Evolutionary conservation across 2,329 filamentous ascomycete genomes (phyloP).

Genomic region (Plectosphaerella sp.): DNA sequence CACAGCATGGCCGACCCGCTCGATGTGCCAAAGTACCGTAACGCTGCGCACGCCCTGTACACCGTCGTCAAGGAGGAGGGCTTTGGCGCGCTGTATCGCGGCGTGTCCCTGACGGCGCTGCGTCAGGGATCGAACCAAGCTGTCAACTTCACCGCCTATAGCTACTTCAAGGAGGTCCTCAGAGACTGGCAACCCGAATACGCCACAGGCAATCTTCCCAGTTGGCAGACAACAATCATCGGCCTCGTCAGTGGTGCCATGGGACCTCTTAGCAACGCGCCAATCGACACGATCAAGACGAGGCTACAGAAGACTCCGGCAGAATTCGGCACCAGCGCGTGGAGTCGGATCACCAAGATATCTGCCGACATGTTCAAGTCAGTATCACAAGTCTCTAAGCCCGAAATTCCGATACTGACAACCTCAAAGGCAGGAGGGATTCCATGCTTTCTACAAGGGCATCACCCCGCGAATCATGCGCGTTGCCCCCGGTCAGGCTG

Average conservation of each 20-base stretch:
- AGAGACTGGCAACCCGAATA: slow-evolving; percentile 69
- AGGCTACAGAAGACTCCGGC: slow-evolving; percentile 86
- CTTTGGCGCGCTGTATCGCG: slow-evolving; percentile 80
- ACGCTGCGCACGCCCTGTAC: slow-evolving; percentile 77
- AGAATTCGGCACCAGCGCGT: slow-evolving; percentile 72
- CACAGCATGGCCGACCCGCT: slow-evolving; percentile 97
- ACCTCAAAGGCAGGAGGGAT: slow-evolving; percentile 75
- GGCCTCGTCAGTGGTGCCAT: slow-evolving; percentile 90
- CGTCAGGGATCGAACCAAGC: slow-evolving; percentile 97
- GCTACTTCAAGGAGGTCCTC: slow-evolving; percentile 80
- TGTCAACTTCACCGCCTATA: slow-evolving; percentile 97
- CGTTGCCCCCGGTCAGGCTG: slow-evolving; percentile 89
- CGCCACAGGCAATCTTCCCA: slow-evolving; percentile 62
- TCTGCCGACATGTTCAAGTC: slow-evolving; percentile 79
- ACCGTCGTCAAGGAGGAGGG: slow-evolving; percentile 93
- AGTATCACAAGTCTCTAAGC: slow-evolving; percentile 19
- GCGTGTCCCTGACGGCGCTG: slow-evolving; percentile 88
- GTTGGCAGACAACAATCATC: slow-evolving; percentile 87
- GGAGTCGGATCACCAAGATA: slow-evolving; percentile 74
- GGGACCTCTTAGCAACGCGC: slow-evolving; percentile 92
- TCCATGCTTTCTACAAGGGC: slow-evolving; percentile 96
- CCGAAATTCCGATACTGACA: not conserved
- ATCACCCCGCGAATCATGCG: slow-evolving; percentile 98
- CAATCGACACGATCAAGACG: slow-evolving; percentile 99
- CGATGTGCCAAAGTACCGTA: slow-evolving; percentile 94